Conservation (phyloP, 345 rosid genomes). For the Lenwebbia sp. region DNA sequence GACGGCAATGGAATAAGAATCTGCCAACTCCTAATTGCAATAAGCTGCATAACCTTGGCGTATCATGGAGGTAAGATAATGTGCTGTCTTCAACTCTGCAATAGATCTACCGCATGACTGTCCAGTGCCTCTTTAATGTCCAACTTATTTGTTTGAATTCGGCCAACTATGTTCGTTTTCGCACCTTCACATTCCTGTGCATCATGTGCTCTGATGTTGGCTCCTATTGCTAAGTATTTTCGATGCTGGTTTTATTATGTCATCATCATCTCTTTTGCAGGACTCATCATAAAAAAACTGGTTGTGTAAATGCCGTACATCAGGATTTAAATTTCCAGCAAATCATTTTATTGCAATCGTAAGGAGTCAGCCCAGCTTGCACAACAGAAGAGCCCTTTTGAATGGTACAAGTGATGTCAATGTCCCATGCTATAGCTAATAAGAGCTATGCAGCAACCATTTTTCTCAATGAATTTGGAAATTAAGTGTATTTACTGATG, state of each 20-base stretch:
- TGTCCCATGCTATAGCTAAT: not conserved
- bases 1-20: constrained; percentile 70
- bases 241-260: not conserved
- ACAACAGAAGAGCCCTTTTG: not conserved
- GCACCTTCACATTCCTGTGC: not conserved
- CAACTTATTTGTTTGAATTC: not conserved
- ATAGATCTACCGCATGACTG: not conserved
- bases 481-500: not conserved
- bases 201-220: not conserved
- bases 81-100: not conserved
- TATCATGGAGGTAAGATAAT: constrained; percentile 40
- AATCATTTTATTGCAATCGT: not conserved
- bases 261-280: not conserved
- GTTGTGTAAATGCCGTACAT: not conserved
- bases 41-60: constrained; percentile 51
- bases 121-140: not conserved
- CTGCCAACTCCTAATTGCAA: constrained; percentile 68
- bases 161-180: not conserved
- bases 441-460: not conserved
- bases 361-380: not conserved
- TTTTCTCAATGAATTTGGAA: not conserved
- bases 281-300: not conserved
- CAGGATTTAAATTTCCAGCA: not conserved
- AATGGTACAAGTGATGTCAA: not conserved
- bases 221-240: not conserved